Base-by-base conservation (phyloP, 139 green algal genomes). In the Chlorella vulgaris region DNA sequence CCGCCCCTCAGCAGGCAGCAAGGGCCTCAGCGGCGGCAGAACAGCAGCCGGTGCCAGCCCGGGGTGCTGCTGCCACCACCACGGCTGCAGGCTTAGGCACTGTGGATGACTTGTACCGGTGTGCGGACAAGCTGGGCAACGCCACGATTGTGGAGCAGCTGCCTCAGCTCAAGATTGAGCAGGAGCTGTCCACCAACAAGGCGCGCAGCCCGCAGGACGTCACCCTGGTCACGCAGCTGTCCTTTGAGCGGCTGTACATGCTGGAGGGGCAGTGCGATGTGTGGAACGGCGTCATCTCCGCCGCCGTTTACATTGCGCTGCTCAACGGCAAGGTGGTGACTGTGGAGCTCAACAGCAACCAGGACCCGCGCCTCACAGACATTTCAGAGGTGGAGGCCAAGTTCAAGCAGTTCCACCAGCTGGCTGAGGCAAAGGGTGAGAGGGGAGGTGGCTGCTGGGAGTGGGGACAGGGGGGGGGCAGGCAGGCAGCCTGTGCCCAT, bases 211-310 rank as follows among this genome's bases (percentile, higher is more conserved):
- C 66, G 15, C 81, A 81, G 24, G 85, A 89, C 47, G 78, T 89
- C 5, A 89, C 85, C 2, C 69, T 89, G 8, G 85, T 89, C 13
- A 89, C 85, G 28, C 85, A 89, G 76, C 71, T 89, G 35, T 88
- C 83, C 0, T 88, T 88, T 69, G 70, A 86, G 62, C 61, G 85
- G 39, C 71, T 91, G 47, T 86, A 87, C 36, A 91, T 91, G 87
- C 74, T 91, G 61, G 81, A 90, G 68, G 85, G 79, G 24, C 87
- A 91, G 82, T 91, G 87, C 69, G 78, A 80, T n/a, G 77, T 87
- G 18, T 91, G 87, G 87, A 78, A 68, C 67, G 87, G 87, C 42
- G 75, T 90, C 73, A 90, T 87, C 60, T 90, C 85, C 50, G 87
- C 86, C 22, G 85, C 87, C 8, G 85, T 91, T 15, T 91, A 91